Evolutionary conservation across 2,329 filamentous ascomycete species (phyloP).

Genomic region (Bipolaris sorokiniana): DNA sequence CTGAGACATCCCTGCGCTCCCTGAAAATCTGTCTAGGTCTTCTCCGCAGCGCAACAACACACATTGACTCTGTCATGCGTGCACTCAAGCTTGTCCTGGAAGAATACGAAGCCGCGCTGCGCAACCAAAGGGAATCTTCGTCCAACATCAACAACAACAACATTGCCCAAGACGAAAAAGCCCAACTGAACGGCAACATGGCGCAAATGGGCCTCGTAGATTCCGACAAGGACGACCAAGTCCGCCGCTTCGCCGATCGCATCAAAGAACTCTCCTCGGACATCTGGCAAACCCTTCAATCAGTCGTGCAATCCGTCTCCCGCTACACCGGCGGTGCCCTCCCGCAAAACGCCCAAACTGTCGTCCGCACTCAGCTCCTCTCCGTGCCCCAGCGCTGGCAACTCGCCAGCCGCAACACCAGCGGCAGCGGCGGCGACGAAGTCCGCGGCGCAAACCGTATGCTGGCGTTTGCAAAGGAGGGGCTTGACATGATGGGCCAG

Average conservation of each 20-base stretch:
- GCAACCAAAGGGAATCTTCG: constrained; percentile 32
- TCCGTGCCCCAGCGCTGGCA: constrained; percentile 84
- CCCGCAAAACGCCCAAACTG: constrained; percentile 81
- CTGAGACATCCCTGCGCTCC: constrained; percentile 81
- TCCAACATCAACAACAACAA: constrained; percentile 14
- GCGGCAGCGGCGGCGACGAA: constrained; percentile 45
- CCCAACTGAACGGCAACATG: constrained; percentile 23
- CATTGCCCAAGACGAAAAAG: constrained; percentile 24
- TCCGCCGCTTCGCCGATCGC: constrained; percentile 73
- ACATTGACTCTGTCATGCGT: constrained; percentile 76
- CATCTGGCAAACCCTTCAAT: constrained; percentile 66
- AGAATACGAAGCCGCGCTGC: constrained; percentile 70
- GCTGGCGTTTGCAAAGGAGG: constrained; percentile 84
- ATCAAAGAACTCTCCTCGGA: constrained; percentile 67
- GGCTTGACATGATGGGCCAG: constrained; percentile 91
- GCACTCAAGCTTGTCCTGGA: constrained; percentile 77
- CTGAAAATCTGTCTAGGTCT: constrained; percentile 84
- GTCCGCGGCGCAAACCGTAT: constrained; percentile 73
- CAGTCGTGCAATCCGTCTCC: constrained; percentile 82
- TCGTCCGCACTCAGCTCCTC: constrained; percentile 84
- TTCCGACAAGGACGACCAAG: constrained; percentile 46
- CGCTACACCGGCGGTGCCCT: constrained; percentile 90
- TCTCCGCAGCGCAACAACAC: constrained; percentile 80
- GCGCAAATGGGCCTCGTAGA: constrained; percentile 25
- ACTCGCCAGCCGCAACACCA: constrained; percentile 65